Base-by-base conservation (phyloP, 2,329 filamentous ascomycete species). In the Aspergillus hiratsukae region DNA sequence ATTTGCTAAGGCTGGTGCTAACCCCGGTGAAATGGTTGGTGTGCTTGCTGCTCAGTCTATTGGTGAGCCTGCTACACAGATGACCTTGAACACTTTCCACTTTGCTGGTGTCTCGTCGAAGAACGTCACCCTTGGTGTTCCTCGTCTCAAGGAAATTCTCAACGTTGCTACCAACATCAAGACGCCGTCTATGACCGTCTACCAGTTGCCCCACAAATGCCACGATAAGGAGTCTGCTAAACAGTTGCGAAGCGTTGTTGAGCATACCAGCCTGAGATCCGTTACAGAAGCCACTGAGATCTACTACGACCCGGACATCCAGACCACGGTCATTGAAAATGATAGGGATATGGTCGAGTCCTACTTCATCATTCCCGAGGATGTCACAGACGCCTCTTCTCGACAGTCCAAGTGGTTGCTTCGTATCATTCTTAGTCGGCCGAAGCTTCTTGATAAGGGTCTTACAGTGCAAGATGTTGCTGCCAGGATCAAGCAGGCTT, bases 11-110 rank as follows among this genome's bases (percentile, higher is more conserved):
- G 85, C 93, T 49, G 86, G 89, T 65, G 92, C 96, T 59, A 90
- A 87, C 66, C 93, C 94, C 49, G 94, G 95, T 71, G 95, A 99
- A 73, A 99, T 99, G 94, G 94, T 99, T 55, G 94, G 94, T 78
- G 94, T 99, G 23, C 80, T 99, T 68, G 94, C 94, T 61, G 94
- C 95, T 6, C 94, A 99, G 78, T 99, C 94, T 31, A 99, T 99
- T 72, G 94, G 94, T 79, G 94, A 99, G 76, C 94, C 94, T 43
- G 95, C 94, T 23, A 99, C 94, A 1, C 94, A 99, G 81, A 99
- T 99, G 94, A 99, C 94, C 1, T 80, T 99, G 59, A 99, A 99
- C 79, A 99, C 94, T 25, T 99, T 99, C 88, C 94, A 99, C 82
- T 99, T 99, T 75, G 92, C 94, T 75, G 94, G 94, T 96, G 91